Base-by-base conservation (phyloP, 208 protist genomes). In the Kentomonas sorsogonicus region DNA sequence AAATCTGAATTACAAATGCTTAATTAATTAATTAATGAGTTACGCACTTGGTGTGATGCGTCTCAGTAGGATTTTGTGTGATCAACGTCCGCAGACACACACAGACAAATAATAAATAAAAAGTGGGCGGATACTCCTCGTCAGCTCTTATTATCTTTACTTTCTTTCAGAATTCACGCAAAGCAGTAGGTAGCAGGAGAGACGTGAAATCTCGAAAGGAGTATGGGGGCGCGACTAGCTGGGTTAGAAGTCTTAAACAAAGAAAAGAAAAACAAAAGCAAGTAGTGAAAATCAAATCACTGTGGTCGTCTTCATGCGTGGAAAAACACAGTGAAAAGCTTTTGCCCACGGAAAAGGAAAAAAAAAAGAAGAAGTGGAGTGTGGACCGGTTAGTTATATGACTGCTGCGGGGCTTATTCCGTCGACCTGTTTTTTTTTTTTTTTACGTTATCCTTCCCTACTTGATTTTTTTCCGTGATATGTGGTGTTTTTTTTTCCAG, bases 261-360 rank as follows among this genome's bases (percentile, higher is more conserved):
- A 51, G 16, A 30, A 30, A 43, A 13, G 3, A 51, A 60, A 38
- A 44, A 65, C 38, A 10, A 60, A 53, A 23, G 27, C 4, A 36
- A 55, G 25, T 29, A 22, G 52, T 2, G 44, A 1, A 44, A 38
- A n/a, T 5, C 46, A 23, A 48, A 15, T 25, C 30, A 40, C 6
- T 40, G 5, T 20, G 34, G 16, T 47, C 15, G 20, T 47, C 15
- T 47, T 26, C 43, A 47, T 16, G 5, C 5, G 7, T 38, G 33
- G 33, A 15, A 5, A 38, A 38, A 38, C 11, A 15, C 11, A 11
- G 5, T 5, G 7, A 38, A 38, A 38, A 38, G 7, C 5, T 38
- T 38, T 38, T 5, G 11, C 33, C 11, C 33, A 36, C 11, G 7
- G 7, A 53, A 53, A 53, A 43, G 11, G 34, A 43, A 56, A 3